A percentile compares a stretch with the other conserved stretches of the same genome.
These are phyloP conservation scores for Phialocephala subalpina DNA, from an alignment of 2,329 filamentous ascomycete species.

Conservation along the genomic window DNA sequence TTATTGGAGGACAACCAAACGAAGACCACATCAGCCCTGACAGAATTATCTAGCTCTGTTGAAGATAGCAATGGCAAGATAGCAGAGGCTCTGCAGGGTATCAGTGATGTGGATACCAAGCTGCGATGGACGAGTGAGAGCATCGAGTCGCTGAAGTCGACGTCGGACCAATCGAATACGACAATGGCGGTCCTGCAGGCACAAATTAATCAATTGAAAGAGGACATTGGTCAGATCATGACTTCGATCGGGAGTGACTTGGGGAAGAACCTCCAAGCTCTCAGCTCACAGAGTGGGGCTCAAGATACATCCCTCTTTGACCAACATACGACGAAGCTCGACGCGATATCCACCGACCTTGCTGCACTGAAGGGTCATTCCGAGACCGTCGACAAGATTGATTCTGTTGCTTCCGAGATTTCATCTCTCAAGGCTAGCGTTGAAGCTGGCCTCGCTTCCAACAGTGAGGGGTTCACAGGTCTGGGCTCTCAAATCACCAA, in stretches of 20 bases:
- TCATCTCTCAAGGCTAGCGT: conserved; percentile 33
- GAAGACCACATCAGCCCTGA: conserved; percentile 34
- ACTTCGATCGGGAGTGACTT: conserved; percentile 37
- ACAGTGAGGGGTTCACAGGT: conserved; percentile 26
- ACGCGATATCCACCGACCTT: conserved; percentile 37
- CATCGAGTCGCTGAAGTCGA: conserved; percentile 33
- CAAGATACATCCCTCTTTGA: conserved; percentile 32
- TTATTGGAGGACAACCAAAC: conserved; percentile 35
- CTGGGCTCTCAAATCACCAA: conserved; percentile 34
- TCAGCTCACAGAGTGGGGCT: conserved; percentile 31
- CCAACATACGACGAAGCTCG: conserved; percentile 36
- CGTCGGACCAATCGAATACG: conserved; percentile 37
- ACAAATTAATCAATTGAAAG: conserved; percentile 43
- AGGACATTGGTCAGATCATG: conserved; percentile 38
- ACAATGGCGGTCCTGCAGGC: conserved; percentile 39
- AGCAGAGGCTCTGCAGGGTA: conserved; percentile 31
- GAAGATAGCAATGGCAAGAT: conserved; percentile 37
- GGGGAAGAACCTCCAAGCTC: conserved; percentile 34
- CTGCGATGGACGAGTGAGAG: conserved; percentile 32
- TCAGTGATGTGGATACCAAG: conserved; percentile 32
- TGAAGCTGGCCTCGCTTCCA: conserved; percentile 28
- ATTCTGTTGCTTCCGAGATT: conserved; percentile 34
- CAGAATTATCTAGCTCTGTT: conserved; percentile 37
- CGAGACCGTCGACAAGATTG: conserved; percentile 31
- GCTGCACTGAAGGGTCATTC: conserved; percentile 33